Conservation (phyloP, 2,329 filamentous ascomycete genomes). For the Harringtonia lauricola region DNA sequence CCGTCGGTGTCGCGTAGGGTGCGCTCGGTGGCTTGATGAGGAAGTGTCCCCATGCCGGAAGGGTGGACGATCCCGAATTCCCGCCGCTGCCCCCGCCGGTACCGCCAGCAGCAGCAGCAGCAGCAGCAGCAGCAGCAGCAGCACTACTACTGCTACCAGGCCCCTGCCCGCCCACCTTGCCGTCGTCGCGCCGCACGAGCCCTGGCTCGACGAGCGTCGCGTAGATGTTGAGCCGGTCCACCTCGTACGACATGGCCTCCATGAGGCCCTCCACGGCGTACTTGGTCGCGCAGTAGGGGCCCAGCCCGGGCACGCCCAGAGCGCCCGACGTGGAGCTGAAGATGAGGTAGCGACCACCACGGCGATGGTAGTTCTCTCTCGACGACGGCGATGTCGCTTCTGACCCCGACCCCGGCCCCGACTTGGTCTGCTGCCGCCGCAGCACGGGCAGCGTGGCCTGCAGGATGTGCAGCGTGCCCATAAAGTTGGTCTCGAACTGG, state of each 20-base stretch:
- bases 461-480: constrained; percentile 88
- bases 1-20: constrained; percentile 65
- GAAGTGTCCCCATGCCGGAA: constrained; percentile 86
- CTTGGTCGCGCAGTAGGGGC: constrained; percentile 93
- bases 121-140: no score
- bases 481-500: constrained; percentile 97
- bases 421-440: constrained; percentile 43
- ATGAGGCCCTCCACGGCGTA: constrained; percentile 94
- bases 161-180: no score
- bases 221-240: constrained; percentile 84
- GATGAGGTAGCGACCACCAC: constrained; percentile 73
- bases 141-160: no score
- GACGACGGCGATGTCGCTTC: background rate
- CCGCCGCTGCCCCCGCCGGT: background rate
- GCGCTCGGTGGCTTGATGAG: constrained; percentile 77
- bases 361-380: background rate
- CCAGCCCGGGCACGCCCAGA: constrained; percentile 84
- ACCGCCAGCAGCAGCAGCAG: no score
- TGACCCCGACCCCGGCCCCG: background rate
- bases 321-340: constrained; percentile 90
- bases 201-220: constrained; percentile 88
- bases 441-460: constrained; percentile 84
- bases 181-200: constrained; percentile 74
- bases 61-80: constrained; percentile 24
- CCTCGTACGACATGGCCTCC: constrained; percentile 93